phyloP scores from a whole-genome alignment of 129 eudicot species.

The Erigeron canadensis region DNA sequence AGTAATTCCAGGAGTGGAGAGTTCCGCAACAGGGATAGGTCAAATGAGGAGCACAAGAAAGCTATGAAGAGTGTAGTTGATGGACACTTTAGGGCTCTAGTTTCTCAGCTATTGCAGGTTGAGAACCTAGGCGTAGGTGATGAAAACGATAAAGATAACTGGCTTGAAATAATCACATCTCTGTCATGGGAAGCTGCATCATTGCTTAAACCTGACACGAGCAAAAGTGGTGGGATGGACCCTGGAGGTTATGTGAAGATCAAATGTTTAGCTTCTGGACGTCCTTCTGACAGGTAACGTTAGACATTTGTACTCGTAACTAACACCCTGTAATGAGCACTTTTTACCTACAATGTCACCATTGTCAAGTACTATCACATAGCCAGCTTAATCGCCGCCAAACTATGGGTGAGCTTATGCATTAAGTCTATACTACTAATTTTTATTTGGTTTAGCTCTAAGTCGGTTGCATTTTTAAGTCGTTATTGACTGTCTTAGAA shows the following conservation, averaged over 20 bases:
- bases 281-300: slow-evolving; percentile 76
- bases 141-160: slow-evolving; percentile 62
- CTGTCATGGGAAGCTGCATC: slow-evolving; percentile 99
- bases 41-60: slow-evolving; percentile 88
- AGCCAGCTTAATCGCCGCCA: background rate
- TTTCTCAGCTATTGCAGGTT: slow-evolving; percentile 89
- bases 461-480: no score
- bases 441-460: no score
- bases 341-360: background rate
- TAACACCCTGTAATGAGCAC: background rate
- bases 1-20: slow-evolving; percentile 82
- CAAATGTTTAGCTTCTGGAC: slow-evolving; percentile 90
- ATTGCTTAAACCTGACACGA: slow-evolving; percentile 87
- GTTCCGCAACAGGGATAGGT: slow-evolving; percentile 64
- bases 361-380: background rate
- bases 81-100: slow-evolving; percentile 93
- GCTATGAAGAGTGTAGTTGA: slow-evolving; percentile 93
- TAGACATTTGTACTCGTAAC: background rate
- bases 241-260: slow-evolving; percentile 99
- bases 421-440: background rate
- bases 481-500: no score
- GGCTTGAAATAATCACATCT: slow-evolving; percentile 88
- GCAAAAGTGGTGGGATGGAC: slow-evolving; percentile 98
- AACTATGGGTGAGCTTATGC: background rate
- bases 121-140: slow-evolving; percentile 71